Evolutionary conservation across 495 filamentous ascomycete genomes (phyloP), one percentile per base, ranked within the genome.

Genomic region (Penicillium longicatenatum): DNA sequence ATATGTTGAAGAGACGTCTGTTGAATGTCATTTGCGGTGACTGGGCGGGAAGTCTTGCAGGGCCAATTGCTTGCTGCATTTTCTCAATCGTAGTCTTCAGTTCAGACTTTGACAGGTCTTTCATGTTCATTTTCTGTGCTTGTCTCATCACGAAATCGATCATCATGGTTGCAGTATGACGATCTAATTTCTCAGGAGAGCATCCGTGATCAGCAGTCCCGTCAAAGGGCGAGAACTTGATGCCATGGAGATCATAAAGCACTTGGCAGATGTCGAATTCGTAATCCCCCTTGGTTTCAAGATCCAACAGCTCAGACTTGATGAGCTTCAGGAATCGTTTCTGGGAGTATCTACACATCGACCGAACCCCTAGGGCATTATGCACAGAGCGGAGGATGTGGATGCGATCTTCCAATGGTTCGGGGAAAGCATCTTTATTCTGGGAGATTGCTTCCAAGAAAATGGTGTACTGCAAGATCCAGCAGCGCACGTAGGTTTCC

Each of bases 21-120:
- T 96, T 97, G 64, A 89, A 84, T 16, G 79, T 72, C 64, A 93
- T 84, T 51, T 88, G 85, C 6, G 86, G 81, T 1, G 82, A 86
- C 43, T 86, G 84, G 6, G 86, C 79, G 0, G 81, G 85, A 9
- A 85, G 77, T 62, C 91, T 94, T 29, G 80, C 79, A 9, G 80
- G 72, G 12, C 84, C 84, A 55, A 90, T 82, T n/a, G 82, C 79
- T 45, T 80, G 79, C 56, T 96, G 92, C 76, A 97, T 89, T 63
- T 90, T 92, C 46, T 98, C 94, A 55, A 99, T 90, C 1, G 91
- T 89, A 3, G 77, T 82, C 62, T 92, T 92, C 45, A 97, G 78
- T 49, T 97, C 92, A 6, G 89, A 90, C 70, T 95, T 98, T 8
- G 90, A 83, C 26, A 99, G 69, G 63, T 98, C 95, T 57, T 92